phyloP scores from a whole-genome alignment of 2,329 filamentous ascomycete genomes.

The Neocucurbitaria cava region DNA sequence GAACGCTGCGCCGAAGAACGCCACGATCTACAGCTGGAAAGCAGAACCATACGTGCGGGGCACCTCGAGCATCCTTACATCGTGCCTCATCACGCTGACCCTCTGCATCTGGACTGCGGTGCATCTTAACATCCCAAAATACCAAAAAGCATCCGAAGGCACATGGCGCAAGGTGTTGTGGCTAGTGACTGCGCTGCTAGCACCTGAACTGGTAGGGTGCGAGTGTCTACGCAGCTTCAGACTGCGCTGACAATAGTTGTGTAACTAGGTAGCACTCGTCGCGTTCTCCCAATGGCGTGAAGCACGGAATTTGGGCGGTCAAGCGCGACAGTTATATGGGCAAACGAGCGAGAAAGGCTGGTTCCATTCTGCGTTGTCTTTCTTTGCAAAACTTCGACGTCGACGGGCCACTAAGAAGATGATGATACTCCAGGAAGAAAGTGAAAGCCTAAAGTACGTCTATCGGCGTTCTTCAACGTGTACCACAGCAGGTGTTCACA shows the following conservation, averaged over 20 bases:
- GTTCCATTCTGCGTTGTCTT: not conserved
- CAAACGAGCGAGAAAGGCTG: not conserved
- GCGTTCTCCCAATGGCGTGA: not conserved
- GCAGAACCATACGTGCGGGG: not conserved
- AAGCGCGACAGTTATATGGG: not conserved
- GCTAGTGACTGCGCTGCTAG: slow-evolving; percentile 20
- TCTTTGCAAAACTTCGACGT: not conserved
- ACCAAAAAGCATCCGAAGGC: not conserved
- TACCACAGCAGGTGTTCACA: not conserved
- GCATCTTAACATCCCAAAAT: slow-evolving; percentile 21
- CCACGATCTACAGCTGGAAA: not conserved
- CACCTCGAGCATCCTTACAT: not conserved
- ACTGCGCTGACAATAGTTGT: not conserved
- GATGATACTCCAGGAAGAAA: not conserved
- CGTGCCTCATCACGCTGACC: slow-evolving; percentile 21
- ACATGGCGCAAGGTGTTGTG: slow-evolving; percentile 10
- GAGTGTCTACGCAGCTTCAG: not conserved
- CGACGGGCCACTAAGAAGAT: not conserved
- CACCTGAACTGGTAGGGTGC: slow-evolving; percentile 16
- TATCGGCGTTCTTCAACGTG: not conserved
- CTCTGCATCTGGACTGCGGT: slow-evolving; percentile 25
- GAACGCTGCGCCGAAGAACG: not conserved
- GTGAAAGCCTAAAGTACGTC: not conserved
- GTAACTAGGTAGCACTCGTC: not conserved
- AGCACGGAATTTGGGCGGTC: not conserved